These are phyloP conservation scores for Sideroxylon spinosum DNA, from an alignment of 179 eudicot species.

Conservation along the genomic window DNA sequence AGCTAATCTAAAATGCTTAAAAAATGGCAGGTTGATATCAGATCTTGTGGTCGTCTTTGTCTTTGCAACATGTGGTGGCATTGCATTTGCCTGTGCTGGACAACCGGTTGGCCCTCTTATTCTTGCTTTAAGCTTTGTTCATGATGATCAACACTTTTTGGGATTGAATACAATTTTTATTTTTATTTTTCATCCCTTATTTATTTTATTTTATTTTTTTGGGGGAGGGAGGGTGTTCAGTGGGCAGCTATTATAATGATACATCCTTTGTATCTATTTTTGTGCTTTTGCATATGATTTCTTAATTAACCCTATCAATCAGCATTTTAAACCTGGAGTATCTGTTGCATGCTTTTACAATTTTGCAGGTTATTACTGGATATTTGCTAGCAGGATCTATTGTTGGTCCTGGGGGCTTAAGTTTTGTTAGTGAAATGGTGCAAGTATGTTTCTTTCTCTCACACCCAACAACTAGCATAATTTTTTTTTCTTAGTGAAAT, in stretches of 20 bases:
- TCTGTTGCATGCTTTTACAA: neutral
- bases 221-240: neutral
- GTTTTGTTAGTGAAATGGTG: constrained; percentile 85
- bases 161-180: neutral
- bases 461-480: neutral
- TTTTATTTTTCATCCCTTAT: neutral
- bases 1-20: constrained; percentile 11
- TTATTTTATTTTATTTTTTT: neutral
- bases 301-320: neutral
- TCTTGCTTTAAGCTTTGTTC: neutral
- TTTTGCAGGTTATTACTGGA: constrained; percentile 78
- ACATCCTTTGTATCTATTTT: neutral
- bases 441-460: constrained; percentile 49
- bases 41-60: constrained; percentile 91
- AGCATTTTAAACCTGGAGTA: neutral
- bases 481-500: constrained; percentile 73
- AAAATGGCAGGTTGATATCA: constrained; percentile 62
- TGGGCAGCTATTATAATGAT: neutral
- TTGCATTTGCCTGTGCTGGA: constrained; percentile 95
- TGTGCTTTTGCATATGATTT: neutral
- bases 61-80: constrained; percentile 96
- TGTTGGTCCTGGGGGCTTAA: constrained; percentile 86
- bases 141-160: neutral
- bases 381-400: constrained; percentile 89
- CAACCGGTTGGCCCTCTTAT: constrained; percentile 52